Base-by-base conservation (phyloP, 2,329 filamentous ascomycete genomes). In the Exophiala spinifera region DNA sequence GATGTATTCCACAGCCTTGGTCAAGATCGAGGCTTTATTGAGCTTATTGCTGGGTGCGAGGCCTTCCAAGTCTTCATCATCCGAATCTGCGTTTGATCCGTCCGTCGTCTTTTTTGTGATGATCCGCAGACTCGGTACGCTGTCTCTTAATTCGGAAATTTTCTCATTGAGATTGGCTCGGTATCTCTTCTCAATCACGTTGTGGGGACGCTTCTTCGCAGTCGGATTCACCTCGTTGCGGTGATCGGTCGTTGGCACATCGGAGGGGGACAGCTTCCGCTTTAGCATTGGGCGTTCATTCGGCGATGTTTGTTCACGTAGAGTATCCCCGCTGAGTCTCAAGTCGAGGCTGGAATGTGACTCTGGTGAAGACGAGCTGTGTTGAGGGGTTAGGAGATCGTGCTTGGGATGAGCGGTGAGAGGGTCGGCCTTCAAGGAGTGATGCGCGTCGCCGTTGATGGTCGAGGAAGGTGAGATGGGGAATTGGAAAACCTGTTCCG, bases 121-220 rank as follows among this genome's bases (percentile, higher is more conserved):
- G 63, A 91, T 88, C 46, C 91, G 84, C 53, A 97, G 76, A 70
- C 89, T 95, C 1, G 92, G 92, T 13, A 97, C 91, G 66, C 90
- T 95, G 70, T 96, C 91, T 64, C 91, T 82, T 58, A 97, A 76
- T 55, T 91, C 91, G 43, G 91, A 88, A 65, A 97, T 97, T 76
- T 97, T 97, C 69, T 96, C 92, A 67, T 97, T 97, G 53, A 97
- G 79, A 67, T 97, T 97, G 50, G 89, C 96, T 65, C 92, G 86
- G 71, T 97, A 97, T 62, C 92, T 80, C 79, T 96, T 97, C 74
- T 97, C 92, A 60, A 97, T 96, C 80, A 97, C 94, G 72, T 96
- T 97, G 73, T 97, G 92, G 1, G 92, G 91, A 28, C 91, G 95
- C 79, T 96, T 96, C 79, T 96, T 96, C 55, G 76, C 76, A 21